These are phyloP conservation scores for Leccinum obscurum DNA, from an alignment of 768 basidiomycete species.

Conservation along the genomic window DNA sequence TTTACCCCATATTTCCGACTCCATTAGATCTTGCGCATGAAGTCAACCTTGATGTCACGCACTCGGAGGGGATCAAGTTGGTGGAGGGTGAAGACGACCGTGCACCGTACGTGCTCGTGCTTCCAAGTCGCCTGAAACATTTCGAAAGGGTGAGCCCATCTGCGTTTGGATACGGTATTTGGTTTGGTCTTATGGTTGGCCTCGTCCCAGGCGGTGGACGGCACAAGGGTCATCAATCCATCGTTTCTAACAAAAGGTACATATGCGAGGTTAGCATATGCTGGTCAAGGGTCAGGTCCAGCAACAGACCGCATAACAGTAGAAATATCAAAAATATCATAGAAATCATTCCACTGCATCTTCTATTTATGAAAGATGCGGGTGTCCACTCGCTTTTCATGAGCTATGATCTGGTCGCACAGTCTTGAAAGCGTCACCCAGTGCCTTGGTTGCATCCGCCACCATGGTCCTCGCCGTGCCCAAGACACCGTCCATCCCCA, in stretches of 20 bases:
- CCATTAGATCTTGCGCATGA: conserved; percentile 73
- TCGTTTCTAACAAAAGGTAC: conserved; percentile 66
- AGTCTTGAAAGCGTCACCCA: conserved; percentile 20
- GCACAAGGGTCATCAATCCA: conserved; percentile 82
- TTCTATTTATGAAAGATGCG: neutral
- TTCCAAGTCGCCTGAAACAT: conserved; percentile 87
- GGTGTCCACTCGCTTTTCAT: neutral
- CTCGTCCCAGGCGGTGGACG: conserved; percentile 64
- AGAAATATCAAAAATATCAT: conserved; percentile 29
- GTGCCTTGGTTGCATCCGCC: conserved; percentile 21
- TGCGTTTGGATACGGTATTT: too few relatives aligned
- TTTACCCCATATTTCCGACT: conserved; percentile 93
- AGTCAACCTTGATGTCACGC: conserved; percentile 88
- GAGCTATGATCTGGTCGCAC: neutral
- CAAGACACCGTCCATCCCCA: conserved; percentile 64
- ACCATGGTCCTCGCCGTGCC: conserved; percentile 16
- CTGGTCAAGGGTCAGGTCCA: conserved; percentile 27
- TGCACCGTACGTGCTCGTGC: conserved; percentile 81
- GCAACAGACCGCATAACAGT: conserved; percentile 29
- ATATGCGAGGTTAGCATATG: conserved; percentile 48
- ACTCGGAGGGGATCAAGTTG: conserved; percentile 52
- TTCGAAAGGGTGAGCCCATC: conserved; percentile 72
- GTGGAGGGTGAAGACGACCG: conserved; percentile 38
- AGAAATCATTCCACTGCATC: conserved; percentile 6
- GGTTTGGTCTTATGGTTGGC: neutral